Evolutionary conservation across 345 rosid species (phyloP).

Genomic region (Salix dunnii): DNA sequence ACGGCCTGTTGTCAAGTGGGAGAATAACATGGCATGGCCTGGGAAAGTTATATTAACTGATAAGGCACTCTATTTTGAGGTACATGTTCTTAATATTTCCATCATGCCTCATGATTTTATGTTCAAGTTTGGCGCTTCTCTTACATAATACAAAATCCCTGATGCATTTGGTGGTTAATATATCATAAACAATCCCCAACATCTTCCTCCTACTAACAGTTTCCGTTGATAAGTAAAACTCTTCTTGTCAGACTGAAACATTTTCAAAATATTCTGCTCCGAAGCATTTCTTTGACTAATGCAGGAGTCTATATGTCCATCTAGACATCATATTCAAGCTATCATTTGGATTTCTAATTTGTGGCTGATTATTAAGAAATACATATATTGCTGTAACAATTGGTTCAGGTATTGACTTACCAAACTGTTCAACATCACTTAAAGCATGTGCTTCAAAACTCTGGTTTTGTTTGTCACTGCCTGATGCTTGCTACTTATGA

Average conservation of each 20-base stretch:
- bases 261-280: not conserved
- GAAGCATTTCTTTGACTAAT: not conserved
- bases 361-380: not conserved
- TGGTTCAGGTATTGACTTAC: not conserved
- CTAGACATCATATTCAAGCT: not conserved
- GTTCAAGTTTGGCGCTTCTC: not conserved
- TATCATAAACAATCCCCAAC: not conserved
- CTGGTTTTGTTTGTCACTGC: not conserved
- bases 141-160: not conserved
- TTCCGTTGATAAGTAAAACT: not conserved
- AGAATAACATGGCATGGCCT: conserved; percentile 90
- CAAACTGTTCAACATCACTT: not conserved
- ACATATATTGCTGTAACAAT: not conserved
- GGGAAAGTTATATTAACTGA: conserved; percentile 85
- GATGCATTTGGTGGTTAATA: not conserved
- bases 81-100: conserved; percentile 26
- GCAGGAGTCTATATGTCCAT: not conserved
- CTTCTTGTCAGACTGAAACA: too few species aligned
- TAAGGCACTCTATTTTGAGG: conserved; percentile 90
- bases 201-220: not conserved
- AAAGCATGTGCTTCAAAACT: not conserved
- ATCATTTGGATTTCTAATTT: not conserved
- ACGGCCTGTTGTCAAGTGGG: conserved; percentile 92
- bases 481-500: not conserved
- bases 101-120: not conserved